Conservation (phyloP, 495 filamentous ascomycete genomes). For the Penicillium antarcticum region DNA sequence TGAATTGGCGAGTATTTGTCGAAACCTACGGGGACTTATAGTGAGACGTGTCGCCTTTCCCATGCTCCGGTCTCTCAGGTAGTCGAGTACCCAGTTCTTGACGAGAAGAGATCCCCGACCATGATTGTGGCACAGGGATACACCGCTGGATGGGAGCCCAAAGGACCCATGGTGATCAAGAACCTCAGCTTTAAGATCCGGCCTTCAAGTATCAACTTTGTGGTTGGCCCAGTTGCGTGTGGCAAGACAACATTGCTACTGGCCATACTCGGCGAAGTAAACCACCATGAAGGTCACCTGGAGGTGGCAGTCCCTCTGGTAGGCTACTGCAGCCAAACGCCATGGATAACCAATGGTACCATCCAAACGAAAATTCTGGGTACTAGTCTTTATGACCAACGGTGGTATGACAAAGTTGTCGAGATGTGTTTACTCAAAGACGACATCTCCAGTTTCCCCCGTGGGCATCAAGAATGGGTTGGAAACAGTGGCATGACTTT, state of each 20-base stretch:
- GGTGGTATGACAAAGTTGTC: constrained; percentile 39
- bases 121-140: too few species aligned
- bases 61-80: not conserved
- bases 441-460: constrained; percentile 30
- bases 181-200: not conserved
- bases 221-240: constrained; percentile 34
- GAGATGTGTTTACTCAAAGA: constrained; percentile 30
- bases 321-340: constrained; percentile 39
- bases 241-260: constrained; percentile 52
- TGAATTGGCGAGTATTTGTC: not conserved
- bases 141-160: not conserved
- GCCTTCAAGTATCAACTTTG: not conserved
- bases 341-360: constrained; percentile 39
- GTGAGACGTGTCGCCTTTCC: not conserved
- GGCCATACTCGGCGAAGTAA: constrained; percentile 48
- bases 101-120: not conserved
- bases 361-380: constrained; percentile 38
- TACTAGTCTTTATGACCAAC: constrained; percentile 17
- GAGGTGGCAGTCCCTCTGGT: constrained; percentile 9
- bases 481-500: constrained; percentile 33
- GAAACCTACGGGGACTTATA: not conserved
- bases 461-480: constrained; percentile 29
- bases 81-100: not conserved
- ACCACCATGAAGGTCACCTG: constrained; percentile 4
- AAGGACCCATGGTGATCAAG: not conserved